A percentile compares a stretch with the other conserved stretches of the same genome.
Evolutionary conservation across 805 yeast species (phyloP).

Genomic region (Metschnikowia lochheadii): DNA sequence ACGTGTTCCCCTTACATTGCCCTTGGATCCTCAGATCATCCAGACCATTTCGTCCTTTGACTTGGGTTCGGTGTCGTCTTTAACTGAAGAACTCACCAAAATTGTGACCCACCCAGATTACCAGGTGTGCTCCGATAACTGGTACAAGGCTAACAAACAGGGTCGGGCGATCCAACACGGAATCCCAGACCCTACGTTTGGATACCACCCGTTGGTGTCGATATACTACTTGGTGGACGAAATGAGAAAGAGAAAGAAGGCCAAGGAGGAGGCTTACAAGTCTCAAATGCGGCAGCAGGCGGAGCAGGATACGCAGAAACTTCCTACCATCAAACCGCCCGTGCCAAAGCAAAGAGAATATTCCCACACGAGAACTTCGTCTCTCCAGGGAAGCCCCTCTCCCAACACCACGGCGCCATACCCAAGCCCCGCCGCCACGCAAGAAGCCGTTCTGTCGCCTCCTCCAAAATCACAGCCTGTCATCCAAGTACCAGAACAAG

Average conservation of each 20-base stretch:
- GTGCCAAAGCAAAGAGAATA: constrained; percentile 1
- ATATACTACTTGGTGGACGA: constrained; percentile 85
- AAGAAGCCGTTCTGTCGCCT: background rate
- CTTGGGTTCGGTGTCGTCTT: constrained; percentile 63
- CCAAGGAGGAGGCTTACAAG: constrained; percentile 48
- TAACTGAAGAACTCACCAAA: constrained; percentile 50
- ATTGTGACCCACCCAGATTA: constrained; percentile 66
- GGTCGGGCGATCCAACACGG: constrained; percentile 35
- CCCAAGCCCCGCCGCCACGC: constrained; percentile 5
- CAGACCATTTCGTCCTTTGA: constrained; percentile 75
- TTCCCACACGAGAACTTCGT: background rate
- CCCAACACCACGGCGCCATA: background rate
- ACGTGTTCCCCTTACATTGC: constrained; percentile 68
- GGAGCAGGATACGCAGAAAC: background rate
- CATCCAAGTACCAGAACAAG: constrained; percentile 33
- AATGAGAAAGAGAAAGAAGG: constrained; percentile 65
- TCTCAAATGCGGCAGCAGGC: constrained; percentile 24
- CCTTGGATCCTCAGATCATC: constrained; percentile 63
- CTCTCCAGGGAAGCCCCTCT: background rate
- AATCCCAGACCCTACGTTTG: constrained; percentile 67
- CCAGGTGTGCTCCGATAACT: constrained; percentile 53
- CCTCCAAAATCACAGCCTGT: constrained; percentile 2
- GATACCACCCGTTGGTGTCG: constrained; percentile 84
- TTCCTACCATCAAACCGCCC: background rate
- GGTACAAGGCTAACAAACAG: constrained; percentile 48